A percentile compares a stretch with the other conserved stretches of the same genome.
phyloP scores from a whole-genome alignment of 768 basidiomycete genomes.

The Pleurotus giganteus region DNA sequence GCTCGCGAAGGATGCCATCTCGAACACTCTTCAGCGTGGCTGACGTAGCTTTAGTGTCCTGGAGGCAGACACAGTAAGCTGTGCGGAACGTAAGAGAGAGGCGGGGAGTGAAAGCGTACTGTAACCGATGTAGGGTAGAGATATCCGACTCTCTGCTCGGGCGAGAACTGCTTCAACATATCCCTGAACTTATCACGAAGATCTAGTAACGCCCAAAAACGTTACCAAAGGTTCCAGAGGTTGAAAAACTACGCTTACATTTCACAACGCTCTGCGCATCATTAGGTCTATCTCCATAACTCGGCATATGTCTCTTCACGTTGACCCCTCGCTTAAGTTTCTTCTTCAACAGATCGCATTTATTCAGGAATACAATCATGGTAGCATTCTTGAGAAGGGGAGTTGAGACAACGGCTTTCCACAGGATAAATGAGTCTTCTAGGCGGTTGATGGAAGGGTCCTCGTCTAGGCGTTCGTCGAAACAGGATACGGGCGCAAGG shows the following conservation, averaged over 20 bases:
- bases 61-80: too few relatives aligned
- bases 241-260: slow-evolving; percentile 56
- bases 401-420: slow-evolving; percentile 68
- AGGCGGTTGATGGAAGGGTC: slow-evolving; percentile 69
- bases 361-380: slow-evolving; percentile 65
- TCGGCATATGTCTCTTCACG: slow-evolving; percentile 58
- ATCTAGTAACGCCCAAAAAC: slow-evolving; percentile 36
- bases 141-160: slow-evolving; percentile 53
- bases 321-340: slow-evolving; percentile 60
- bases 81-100: too few relatives aligned
- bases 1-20: slow-evolving; percentile 58
- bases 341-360: slow-evolving; percentile 64
- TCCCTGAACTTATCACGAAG: slow-evolving; percentile 69
- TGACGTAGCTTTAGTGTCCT: slow-evolving; percentile 66
- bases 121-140: slow-evolving; percentile 71
- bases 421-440: slow-evolving; percentile 70
- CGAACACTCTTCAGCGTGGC: slow-evolving; percentile 61
- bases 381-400: slow-evolving; percentile 59
- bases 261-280: slow-evolving; percentile 59
- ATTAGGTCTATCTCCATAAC: slow-evolving; percentile 69
- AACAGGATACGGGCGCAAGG: slow-evolving; percentile 76
- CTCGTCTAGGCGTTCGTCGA: slow-evolving; percentile 73
- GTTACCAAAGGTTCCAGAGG: neutral
- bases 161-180: slow-evolving; percentile 56
- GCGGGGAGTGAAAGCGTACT: slow-evolving; percentile 46